These are phyloP conservation scores for Carpinus fangiana DNA, from an alignment of 306 rosid species.

Conservation along the genomic window DNA sequence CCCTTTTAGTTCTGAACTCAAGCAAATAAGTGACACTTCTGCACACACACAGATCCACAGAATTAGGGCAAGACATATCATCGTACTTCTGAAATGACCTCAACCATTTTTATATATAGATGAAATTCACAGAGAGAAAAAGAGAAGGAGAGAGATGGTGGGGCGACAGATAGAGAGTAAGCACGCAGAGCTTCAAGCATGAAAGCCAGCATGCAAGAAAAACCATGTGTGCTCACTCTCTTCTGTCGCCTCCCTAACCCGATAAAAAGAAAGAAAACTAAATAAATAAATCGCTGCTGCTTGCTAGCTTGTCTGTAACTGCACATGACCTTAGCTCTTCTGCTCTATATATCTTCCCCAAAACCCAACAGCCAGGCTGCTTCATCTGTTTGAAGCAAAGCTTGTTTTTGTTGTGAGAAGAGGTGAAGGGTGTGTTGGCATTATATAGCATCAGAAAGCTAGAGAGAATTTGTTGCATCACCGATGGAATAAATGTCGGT, in stretches of 20 bases:
- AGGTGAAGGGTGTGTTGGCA: slow-evolving; percentile 30
- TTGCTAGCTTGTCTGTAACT: not conserved
- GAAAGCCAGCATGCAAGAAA: slow-evolving; percentile 67
- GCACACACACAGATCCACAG: not conserved
- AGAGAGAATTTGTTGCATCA: slow-evolving; percentile 34
- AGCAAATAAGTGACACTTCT: not conserved
- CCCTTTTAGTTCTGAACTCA: not conserved
- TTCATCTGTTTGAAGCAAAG: not conserved
- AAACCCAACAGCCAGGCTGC: slow-evolving; percentile 12
- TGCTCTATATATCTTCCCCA: not conserved
- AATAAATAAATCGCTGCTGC: not conserved
- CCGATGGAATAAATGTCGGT: slow-evolving; percentile 67
- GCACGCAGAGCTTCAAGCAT: slow-evolving; percentile 90
- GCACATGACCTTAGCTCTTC: too few relatives aligned
- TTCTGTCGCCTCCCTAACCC: slow-evolving; percentile 96
- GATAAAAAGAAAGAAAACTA: not conserved
- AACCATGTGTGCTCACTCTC: slow-evolving; percentile 99
- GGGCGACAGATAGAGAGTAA: slow-evolving; percentile 94
- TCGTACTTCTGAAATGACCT: not conserved
- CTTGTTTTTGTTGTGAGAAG: slow-evolving; percentile 37
- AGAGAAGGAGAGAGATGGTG: slow-evolving; percentile 25
- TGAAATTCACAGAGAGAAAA: slow-evolving; percentile 1
- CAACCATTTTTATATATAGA: not conserved
- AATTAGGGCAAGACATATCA: not conserved
- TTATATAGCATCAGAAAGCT: slow-evolving; percentile 57